Evolutionary conservation across 257 asterid species (phyloP).

Genomic region (Fraxinus quadrangulata): DNA sequence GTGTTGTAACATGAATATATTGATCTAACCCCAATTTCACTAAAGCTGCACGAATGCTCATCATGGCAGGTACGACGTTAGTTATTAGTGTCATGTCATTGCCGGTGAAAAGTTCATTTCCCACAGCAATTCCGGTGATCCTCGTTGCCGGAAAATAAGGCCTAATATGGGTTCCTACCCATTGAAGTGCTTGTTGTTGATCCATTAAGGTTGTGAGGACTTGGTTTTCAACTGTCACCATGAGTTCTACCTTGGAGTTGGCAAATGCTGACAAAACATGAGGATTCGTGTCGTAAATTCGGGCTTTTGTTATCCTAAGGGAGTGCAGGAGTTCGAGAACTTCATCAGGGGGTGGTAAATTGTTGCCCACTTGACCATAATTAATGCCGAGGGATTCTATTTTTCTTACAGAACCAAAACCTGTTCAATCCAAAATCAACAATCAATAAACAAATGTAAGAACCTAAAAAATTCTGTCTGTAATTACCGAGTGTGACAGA

Average conservation of each 20-base stretch:
- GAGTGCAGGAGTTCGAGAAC: slow-evolving; percentile 37
- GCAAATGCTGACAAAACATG: slow-evolving; percentile 43
- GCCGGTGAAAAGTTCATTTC: slow-evolving; percentile 56
- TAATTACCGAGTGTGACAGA: too few species aligned
- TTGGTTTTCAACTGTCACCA: slow-evolving; percentile 43
- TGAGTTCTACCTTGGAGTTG: slow-evolving; percentile 38
- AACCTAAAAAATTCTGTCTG: too few species aligned
- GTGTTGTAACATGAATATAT: slow-evolving; percentile 68
- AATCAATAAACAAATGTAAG: neutral
- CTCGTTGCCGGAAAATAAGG: slow-evolving; percentile 47
- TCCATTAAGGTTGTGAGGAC: slow-evolving; percentile 36
- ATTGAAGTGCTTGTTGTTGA: slow-evolving; percentile 39
- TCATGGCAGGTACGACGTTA: slow-evolving; percentile 76
- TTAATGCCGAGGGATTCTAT: slow-evolving; percentile 49
- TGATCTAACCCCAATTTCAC: slow-evolving; percentile 49
- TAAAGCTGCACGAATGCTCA: slow-evolving; percentile 67
- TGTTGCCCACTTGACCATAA: slow-evolving; percentile 51
- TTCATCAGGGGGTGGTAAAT: slow-evolving; percentile 43
- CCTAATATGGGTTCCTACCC: slow-evolving; percentile 39
- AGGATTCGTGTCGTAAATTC: slow-evolving; percentile 53
- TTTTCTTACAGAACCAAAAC: slow-evolving; percentile 25
- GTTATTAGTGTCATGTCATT: slow-evolving; percentile 51
- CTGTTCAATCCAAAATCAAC: slow-evolving; percentile 22
- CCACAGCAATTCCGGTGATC: slow-evolving; percentile 47
- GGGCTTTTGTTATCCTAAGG: slow-evolving; percentile 35